phyloP scores from a whole-genome alignment of 768 basidiomycete genomes.

The Auricularia heimuer region DNA sequence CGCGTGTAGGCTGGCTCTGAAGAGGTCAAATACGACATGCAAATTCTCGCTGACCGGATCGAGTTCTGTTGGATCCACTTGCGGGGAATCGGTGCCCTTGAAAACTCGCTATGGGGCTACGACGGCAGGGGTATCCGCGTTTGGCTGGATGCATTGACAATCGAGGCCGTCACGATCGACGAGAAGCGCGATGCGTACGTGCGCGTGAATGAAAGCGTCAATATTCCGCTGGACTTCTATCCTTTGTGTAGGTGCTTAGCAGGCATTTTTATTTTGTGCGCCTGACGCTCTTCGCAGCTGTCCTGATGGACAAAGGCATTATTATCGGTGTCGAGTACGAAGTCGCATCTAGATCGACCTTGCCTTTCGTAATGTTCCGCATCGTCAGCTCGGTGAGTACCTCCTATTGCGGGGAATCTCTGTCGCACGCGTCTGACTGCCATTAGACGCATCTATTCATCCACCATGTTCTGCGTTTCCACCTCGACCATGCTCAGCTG shows the following conservation, averaged over 20 bases:
- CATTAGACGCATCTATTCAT: slow-evolving; percentile 84
- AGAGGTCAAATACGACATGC: slow-evolving; percentile 95
- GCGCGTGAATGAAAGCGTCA: slow-evolving; percentile 86
- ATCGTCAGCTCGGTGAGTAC: slow-evolving; percentile 76
- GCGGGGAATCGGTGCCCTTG: slow-evolving; percentile 81
- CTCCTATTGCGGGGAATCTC: background rate
- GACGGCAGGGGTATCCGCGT: slow-evolving; percentile 83
- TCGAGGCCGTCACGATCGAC: slow-evolving; percentile 49
- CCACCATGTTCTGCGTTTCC: slow-evolving; percentile 79
- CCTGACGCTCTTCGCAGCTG: slow-evolving; percentile 44
- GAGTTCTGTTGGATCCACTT: slow-evolving; percentile 99
- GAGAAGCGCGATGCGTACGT: slow-evolving; percentile 25
- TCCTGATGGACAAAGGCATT: slow-evolving; percentile 98
- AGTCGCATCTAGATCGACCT: slow-evolving; percentile 55
- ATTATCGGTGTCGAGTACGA: slow-evolving; percentile 95
- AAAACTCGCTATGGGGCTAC: slow-evolving; percentile 97
- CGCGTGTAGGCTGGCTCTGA: slow-evolving; percentile 61
- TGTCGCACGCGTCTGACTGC: background rate
- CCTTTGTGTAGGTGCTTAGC: slow-evolving; percentile 61
- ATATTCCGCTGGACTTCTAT: slow-evolving; percentile 88
- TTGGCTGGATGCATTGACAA: slow-evolving; percentile 91
- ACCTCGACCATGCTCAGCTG: slow-evolving; percentile 46
- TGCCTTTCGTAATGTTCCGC: slow-evolving; percentile 86
- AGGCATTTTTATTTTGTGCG: background rate
- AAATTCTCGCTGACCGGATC: slow-evolving; percentile 91